phyloP scores from a whole-genome alignment of 352 stramenopile species.

The Phytophthora kernoviae region DNA sequence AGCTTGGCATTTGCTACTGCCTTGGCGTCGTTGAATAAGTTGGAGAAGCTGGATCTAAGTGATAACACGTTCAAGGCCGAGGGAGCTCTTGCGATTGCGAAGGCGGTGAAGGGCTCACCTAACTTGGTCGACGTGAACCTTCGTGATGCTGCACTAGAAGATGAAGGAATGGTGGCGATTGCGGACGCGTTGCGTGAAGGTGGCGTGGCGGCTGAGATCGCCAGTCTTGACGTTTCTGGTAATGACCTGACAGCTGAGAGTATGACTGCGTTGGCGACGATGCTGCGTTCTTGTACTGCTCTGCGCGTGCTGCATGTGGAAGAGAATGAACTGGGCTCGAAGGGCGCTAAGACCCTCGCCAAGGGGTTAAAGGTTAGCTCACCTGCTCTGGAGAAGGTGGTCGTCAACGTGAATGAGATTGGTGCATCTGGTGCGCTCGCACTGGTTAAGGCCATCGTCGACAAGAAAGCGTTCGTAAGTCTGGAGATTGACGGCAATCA shows the following conservation, averaged over 20 bases:
- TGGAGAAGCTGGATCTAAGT: constrained; percentile 92
- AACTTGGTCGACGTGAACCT: constrained; percentile 90
- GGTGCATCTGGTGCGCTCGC: constrained; percentile 85
- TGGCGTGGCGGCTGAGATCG: constrained; percentile 43
- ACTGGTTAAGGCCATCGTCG: constrained; percentile 63
- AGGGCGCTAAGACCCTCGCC: constrained; percentile 78
- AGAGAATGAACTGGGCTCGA: constrained; percentile 93
- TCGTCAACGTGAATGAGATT: constrained; percentile 91
- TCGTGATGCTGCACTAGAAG: constrained; percentile 89
- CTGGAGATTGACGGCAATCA: constrained; percentile 85
- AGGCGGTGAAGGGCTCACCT: constrained; percentile 69
- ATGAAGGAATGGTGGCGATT: constrained; percentile 89
- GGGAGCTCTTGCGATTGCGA: constrained; percentile 85
- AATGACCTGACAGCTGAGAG: constrained; percentile 89
- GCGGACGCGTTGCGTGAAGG: constrained; percentile 68
- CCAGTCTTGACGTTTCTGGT: constrained; percentile 92
- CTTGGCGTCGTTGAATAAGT: constrained; percentile 61
- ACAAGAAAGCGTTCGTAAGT: constrained; percentile 57
- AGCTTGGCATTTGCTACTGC: constrained; percentile 89
- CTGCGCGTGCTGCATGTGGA: constrained; percentile 90
- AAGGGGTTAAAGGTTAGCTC: constrained; percentile 60
- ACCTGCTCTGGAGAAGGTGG: constrained; percentile 74
- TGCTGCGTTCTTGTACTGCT: constrained; percentile 46
- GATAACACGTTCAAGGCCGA: constrained; percentile 94
- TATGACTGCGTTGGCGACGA: constrained; percentile 49